A percentile compares a stretch with the other conserved stretches of the same genome.
These are phyloP conservation scores for Chaetomium strumarium DNA, from an alignment of 2,329 filamentous ascomycete species.

Conservation along the genomic window DNA sequence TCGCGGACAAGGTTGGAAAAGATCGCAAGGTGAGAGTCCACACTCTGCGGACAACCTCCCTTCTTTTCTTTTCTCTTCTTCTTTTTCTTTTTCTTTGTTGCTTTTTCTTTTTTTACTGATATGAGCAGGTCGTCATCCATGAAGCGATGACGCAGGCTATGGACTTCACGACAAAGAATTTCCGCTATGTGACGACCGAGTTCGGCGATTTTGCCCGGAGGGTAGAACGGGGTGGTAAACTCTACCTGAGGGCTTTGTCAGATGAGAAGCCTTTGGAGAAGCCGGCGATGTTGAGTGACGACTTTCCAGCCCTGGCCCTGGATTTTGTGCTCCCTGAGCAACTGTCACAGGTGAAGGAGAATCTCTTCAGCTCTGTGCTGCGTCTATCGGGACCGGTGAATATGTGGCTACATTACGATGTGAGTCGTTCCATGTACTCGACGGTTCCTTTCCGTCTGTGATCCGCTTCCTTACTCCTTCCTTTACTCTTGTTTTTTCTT, in stretches of 20 bases:
- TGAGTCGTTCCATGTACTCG: slow-evolving; percentile 32
- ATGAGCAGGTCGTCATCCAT: slow-evolving; percentile 63
- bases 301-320: slow-evolving; percentile 62
- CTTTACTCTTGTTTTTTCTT: not conserved
- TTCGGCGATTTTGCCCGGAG: slow-evolving; percentile 63
- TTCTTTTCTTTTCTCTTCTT: too few species aligned
- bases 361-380: slow-evolving; percentile 70
- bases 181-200: slow-evolving; percentile 62
- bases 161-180: slow-evolving; percentile 81
- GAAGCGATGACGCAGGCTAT: slow-evolving; percentile 60
- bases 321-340: slow-evolving; percentile 66
- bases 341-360: slow-evolving; percentile 53
- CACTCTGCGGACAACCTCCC: too few species aligned
- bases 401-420: slow-evolving; percentile 90
- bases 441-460: not conserved
- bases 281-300: slow-evolving; percentile 62
- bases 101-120: slow-evolving; percentile 10
- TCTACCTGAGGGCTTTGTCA: slow-evolving; percentile 78
- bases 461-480: not conserved
- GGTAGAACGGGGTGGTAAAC: slow-evolving; percentile 50
- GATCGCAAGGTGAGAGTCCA: slow-evolving; percentile 48
- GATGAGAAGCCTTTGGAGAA: slow-evolving; percentile 59
- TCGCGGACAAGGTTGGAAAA: slow-evolving; percentile 55
- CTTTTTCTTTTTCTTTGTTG: too few species aligned
- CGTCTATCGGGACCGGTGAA: slow-evolving; percentile 73